These are phyloP conservation scores for Catharanthus roseus DNA, from an alignment of 257 asterid genomes.

Conservation along the genomic window DNA sequence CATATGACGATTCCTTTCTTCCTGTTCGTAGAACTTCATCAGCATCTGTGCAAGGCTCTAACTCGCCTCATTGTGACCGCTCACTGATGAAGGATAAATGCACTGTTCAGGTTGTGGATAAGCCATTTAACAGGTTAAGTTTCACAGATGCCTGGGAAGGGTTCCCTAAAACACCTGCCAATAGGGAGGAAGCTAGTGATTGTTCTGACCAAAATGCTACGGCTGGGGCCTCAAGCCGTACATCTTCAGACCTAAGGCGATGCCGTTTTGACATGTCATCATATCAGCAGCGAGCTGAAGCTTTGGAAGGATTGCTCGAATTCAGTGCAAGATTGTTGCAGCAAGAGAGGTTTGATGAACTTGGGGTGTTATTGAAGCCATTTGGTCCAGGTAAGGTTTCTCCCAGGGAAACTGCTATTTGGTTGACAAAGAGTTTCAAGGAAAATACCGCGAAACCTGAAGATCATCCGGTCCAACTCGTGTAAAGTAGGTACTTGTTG, in stretches of 20 bases:
- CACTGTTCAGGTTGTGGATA: conserved; percentile 60
- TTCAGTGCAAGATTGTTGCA: conserved; percentile 80
- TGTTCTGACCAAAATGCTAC: conserved; percentile 83
- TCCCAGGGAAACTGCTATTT: conserved; percentile 91
- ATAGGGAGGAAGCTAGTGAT: conserved; percentile 54
- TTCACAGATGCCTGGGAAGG: conserved; percentile 48
- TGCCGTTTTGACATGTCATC: conserved; percentile 75
- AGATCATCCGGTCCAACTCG: conserved; percentile 20
- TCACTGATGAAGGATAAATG: conserved; percentile 75
- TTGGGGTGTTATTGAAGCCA: conserved; percentile 73
- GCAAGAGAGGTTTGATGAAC: conserved; percentile 77
- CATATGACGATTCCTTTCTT: conserved; percentile 42
- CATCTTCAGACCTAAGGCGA: conserved; percentile 69
- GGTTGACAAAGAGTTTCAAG: conserved; percentile 87
- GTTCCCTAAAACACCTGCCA: conserved; percentile 27
- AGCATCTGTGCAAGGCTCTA: conserved; percentile 50
- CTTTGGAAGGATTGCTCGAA: conserved; percentile 87
- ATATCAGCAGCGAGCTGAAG: conserved; percentile 77
- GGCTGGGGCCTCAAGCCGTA: conserved; percentile 82
- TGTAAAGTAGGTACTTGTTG: conserved; percentile 19
- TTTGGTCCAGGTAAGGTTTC: conserved; percentile 86
- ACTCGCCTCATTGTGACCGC: conserved; percentile 55
- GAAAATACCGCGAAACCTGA: conserved; percentile 56
- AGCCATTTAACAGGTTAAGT: conserved; percentile 40
- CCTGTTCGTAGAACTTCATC: conserved; percentile 40